A percentile compares a stretch with the other conserved stretches of the same genome.
These are phyloP conservation scores for Suillus decipiens DNA, from an alignment of 768 basidiomycete species.

Conservation along the genomic window DNA sequence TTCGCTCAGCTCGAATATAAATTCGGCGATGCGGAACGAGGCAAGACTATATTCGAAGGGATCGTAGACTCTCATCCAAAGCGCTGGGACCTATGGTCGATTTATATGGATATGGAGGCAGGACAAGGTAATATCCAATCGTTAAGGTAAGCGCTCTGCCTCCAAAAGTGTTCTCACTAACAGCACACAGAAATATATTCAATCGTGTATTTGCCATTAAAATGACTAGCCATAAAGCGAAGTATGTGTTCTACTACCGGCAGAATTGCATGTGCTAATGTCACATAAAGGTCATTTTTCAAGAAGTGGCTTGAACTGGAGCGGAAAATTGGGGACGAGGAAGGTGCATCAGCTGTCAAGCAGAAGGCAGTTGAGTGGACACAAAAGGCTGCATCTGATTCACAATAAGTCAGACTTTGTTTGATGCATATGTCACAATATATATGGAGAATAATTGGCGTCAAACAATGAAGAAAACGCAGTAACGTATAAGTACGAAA, in stretches of 20 bases:
- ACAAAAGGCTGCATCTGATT: slow-evolving; percentile 47
- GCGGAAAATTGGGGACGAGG: slow-evolving; percentile 82
- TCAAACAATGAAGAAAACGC: slow-evolving; percentile 35
- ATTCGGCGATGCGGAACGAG: slow-evolving; percentile 90
- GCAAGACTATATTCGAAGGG: slow-evolving; percentile 94
- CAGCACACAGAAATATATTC: slow-evolving; percentile 71
- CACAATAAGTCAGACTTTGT: slow-evolving; percentile 30
- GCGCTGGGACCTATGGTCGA: slow-evolving; percentile 92
- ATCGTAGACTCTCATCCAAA: slow-evolving; percentile 95
- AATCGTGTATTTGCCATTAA: slow-evolving; percentile 80
- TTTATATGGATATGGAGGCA: slow-evolving; percentile 97
- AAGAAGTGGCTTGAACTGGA: slow-evolving; percentile 97
- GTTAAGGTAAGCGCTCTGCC: slow-evolving; percentile 53
- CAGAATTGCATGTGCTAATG: slow-evolving; percentile 15
- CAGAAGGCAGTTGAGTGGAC: slow-evolving; percentile 92
- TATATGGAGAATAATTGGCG: slow-evolving; percentile 38
- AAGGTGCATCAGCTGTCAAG: slow-evolving; percentile 80
- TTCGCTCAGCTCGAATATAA: slow-evolving; percentile 97
- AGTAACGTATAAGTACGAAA: slow-evolving; percentile 41
- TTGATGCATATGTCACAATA: slow-evolving; percentile 34
- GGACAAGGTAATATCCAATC: slow-evolving; percentile 77
- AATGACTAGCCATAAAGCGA: slow-evolving; percentile 94
- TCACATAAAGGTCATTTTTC: slow-evolving; percentile 74
- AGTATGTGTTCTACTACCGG: slow-evolving; percentile 54
- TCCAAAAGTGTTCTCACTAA: slow-evolving; percentile 6